phyloP scores from a whole-genome alignment of 176 grass and related monocot species.

The Eragrostis curvula region DNA sequence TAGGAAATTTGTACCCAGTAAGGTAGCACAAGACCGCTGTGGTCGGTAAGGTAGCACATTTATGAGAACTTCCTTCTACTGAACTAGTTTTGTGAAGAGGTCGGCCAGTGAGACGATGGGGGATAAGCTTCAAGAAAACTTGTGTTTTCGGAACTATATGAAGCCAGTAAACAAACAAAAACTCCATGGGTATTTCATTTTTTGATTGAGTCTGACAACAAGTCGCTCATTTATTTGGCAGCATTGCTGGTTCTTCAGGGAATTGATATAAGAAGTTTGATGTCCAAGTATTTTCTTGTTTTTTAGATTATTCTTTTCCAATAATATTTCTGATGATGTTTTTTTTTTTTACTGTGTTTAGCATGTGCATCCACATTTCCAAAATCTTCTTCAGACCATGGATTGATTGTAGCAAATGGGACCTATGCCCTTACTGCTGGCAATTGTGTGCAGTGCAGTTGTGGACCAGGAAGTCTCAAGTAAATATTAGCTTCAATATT shows the following conservation, averaged over 20 bases:
- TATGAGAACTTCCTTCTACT: not conserved
- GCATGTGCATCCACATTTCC: slow-evolving; percentile 85
- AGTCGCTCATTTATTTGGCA: too few relatives aligned
- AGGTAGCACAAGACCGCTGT: not conserved
- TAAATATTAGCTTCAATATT: slow-evolving; percentile 26
- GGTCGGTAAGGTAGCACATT: too few relatives aligned
- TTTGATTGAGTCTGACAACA: too few relatives aligned
- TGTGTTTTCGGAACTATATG: too few relatives aligned
- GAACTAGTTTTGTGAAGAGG: not conserved
- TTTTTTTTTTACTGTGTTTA: slow-evolving; percentile 31
- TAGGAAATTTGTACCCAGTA: not conserved
- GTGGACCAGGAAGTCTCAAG: slow-evolving; percentile 85
- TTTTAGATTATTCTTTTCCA: not conserved
- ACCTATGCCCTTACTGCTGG: slow-evolving; percentile 79
- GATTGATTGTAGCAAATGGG: slow-evolving; percentile 85
- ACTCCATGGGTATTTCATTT: too few relatives aligned
- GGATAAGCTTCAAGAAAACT: too few relatives aligned
- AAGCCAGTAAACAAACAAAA: too few relatives aligned
- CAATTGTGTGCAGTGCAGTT: slow-evolving; percentile 90
- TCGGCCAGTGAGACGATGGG: too few relatives aligned
- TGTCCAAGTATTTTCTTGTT: not conserved
- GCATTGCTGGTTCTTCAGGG: too few relatives aligned
- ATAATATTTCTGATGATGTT: slow-evolving; percentile 2
- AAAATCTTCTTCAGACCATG: slow-evolving; percentile 73
- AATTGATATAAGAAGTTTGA: too few relatives aligned